Conservation (phyloP, 805 yeast genomes). For the Starmerella sp. region DNA sequence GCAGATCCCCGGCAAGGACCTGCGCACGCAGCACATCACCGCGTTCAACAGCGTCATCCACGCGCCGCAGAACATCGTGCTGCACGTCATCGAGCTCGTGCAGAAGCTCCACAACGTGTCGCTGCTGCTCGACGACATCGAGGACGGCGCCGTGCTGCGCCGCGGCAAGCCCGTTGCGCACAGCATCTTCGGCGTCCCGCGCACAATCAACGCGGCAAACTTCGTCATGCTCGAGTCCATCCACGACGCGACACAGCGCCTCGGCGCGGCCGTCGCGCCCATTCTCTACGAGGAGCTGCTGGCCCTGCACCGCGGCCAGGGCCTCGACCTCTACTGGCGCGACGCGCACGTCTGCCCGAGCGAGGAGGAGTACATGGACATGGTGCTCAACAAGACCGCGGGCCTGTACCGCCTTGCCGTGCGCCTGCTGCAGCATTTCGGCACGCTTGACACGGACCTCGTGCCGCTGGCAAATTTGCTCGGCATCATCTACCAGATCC, state of each 20-base stretch:
- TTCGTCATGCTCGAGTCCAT: conserved; percentile 70
- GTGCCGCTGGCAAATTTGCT: conserved; percentile 58
- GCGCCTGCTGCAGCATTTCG: conserved; percentile 42
- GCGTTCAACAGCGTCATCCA: conserved; percentile 44
- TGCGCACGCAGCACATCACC: conserved; percentile 39
- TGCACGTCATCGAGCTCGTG: conserved; percentile 38
- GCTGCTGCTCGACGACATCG: conserved; percentile 74
- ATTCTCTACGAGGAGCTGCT: conserved; percentile 61
- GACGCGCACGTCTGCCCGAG: conserved; percentile 50
- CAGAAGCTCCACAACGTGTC: conserved; percentile 57
- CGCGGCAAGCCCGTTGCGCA: conserved; percentile 78
- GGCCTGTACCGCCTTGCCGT: conserved; percentile 73
- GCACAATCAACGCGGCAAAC: conserved; percentile 73
- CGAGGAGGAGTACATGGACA: conserved; percentile 53
- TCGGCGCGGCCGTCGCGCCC: conserved; percentile 28
- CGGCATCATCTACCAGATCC: conserved; percentile 76
- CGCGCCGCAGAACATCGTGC: conserved; percentile 34
- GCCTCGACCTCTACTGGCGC: conserved; percentile 81
- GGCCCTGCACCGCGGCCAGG: conserved; percentile 81
- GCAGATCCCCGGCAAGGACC: conserved; percentile 45
- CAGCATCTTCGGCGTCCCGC: conserved; percentile 60
- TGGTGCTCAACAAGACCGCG: conserved; percentile 85
- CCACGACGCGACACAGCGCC: conserved; percentile 35
- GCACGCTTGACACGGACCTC: conserved; percentile 25
- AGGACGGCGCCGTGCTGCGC: conserved; percentile 59